These are phyloP conservation scores for Spathaspora sp. DNA, from an alignment of 805 yeast genomes.

Conservation along the genomic window DNA sequence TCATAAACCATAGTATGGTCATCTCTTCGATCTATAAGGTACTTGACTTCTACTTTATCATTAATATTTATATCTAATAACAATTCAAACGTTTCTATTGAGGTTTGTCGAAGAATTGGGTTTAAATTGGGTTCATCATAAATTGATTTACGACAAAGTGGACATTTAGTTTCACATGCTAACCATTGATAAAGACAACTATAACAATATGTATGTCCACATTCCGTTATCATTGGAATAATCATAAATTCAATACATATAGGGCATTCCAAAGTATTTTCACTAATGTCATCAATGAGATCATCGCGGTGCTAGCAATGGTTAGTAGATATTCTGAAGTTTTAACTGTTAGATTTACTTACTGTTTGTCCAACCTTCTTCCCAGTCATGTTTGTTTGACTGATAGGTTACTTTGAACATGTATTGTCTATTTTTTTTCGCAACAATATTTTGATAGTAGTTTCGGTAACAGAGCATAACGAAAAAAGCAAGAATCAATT, in stretches of 20 bases:
- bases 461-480: too few species aligned
- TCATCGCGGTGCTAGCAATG: not conserved
- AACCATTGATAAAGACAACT: slow-evolving; percentile 64
- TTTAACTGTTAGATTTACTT: too few species aligned
- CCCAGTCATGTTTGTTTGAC: too few species aligned
- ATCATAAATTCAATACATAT: slow-evolving; percentile 69
- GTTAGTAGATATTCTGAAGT: not conserved
- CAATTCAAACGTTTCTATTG: slow-evolving; percentile 33
- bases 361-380: too few species aligned
- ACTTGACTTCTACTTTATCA: slow-evolving; percentile 19
- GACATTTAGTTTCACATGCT: slow-evolving; percentile 55
- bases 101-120: slow-evolving; percentile 44
- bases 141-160: slow-evolving; percentile 56
- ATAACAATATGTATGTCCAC: slow-evolving; percentile 78
- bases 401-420: too few species aligned
- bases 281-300: not conserved
- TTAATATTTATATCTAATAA: slow-evolving; percentile 28
- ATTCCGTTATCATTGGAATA: slow-evolving; percentile 56
- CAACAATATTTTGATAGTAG: too few species aligned
- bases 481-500: too few species aligned
- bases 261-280: slow-evolving; percentile 46
- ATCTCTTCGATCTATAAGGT: slow-evolving; percentile 20
- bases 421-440: too few species aligned
- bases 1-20: slow-evolving; percentile 32
- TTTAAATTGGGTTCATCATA: slow-evolving; percentile 51